Conservation (phyloP, 495 filamentous ascomycete genomes). For the Bathelium albidoporum region DNA sequence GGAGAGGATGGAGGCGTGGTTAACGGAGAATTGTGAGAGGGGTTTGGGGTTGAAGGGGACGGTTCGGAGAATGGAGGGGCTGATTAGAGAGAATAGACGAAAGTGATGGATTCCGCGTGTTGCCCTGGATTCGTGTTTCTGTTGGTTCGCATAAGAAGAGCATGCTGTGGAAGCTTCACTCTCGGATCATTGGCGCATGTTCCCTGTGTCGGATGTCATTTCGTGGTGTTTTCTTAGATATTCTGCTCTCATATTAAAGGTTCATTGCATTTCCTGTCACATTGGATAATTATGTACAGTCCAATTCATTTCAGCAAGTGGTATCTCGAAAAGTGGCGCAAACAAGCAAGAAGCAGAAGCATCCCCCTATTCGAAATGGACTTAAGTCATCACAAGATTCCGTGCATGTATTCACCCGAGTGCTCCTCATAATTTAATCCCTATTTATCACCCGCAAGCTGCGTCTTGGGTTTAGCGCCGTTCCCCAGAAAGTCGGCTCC, state of each 20-base stretch:
- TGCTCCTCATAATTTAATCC: slow-evolving; percentile 19
- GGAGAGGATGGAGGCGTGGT: slow-evolving; percentile 75
- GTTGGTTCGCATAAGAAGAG: too few species aligned
- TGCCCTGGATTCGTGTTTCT: background rate
- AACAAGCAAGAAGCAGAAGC: background rate
- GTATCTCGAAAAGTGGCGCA: background rate
- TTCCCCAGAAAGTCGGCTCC: slow-evolving; percentile 64
- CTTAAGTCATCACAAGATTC: background rate
- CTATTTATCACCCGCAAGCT: slow-evolving; percentile 63
- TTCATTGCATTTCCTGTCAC: background rate
- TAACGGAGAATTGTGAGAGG: slow-evolving; percentile 72
- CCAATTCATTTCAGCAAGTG: background rate
- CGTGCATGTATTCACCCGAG: background rate
- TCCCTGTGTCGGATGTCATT: background rate
- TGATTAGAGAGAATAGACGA: slow-evolving; percentile 52
- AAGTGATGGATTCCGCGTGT: slow-evolving; percentile 12
- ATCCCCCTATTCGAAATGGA: background rate
- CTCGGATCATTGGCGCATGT: too few species aligned
- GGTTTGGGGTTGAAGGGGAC: slow-evolving; percentile 54
- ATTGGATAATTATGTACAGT: background rate
- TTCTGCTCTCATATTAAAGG: background rate
- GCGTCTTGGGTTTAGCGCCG: slow-evolving; percentile 59
- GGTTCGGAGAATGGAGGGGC: slow-evolving; percentile 54
- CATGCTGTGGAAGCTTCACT: too few species aligned
- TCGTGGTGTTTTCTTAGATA: background rate